phyloP scores from a whole-genome alignment of 2,329 filamentous ascomycete species.

The Fusarium penzigii region DNA sequence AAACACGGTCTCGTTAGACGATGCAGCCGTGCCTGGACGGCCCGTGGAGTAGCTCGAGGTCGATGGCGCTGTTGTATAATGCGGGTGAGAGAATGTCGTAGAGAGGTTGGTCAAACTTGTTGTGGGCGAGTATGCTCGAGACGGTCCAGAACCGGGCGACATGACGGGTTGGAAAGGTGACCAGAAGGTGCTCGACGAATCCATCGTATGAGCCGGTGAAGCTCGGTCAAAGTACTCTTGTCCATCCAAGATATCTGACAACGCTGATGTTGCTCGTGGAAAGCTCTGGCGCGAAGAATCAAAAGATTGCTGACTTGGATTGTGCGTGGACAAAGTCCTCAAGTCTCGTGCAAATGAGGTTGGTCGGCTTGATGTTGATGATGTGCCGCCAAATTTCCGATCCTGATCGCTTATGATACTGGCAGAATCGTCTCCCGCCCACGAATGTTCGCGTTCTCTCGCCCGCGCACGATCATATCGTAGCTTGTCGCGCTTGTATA shows the following conservation, averaged over 20 bases:
- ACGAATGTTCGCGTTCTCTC: slow-evolving; percentile 49
- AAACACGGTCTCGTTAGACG: slow-evolving; percentile 67
- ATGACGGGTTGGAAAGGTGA: slow-evolving; percentile 76
- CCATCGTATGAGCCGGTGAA: slow-evolving; percentile 70
- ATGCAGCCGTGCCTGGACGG: slow-evolving; percentile 66
- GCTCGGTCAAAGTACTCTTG: slow-evolving; percentile 70
- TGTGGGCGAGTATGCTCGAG: slow-evolving; percentile 61
- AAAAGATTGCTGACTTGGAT: slow-evolving; percentile 68
- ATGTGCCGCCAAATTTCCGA: slow-evolving; percentile 43
- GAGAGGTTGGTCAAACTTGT: slow-evolving; percentile 62
- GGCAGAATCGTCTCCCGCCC: slow-evolving; percentile 49
- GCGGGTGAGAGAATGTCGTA: slow-evolving; percentile 47
- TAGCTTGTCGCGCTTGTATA: slow-evolving; percentile 77
- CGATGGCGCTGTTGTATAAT: slow-evolving; percentile 44
- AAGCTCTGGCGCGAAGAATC: slow-evolving; percentile 67
- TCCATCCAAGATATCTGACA: slow-evolving; percentile 68
- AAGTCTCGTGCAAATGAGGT: slow-evolving; percentile 58
- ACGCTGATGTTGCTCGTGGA: slow-evolving; percentile 56
- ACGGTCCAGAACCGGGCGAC: slow-evolving; percentile 61
- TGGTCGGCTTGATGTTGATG: slow-evolving; percentile 42
- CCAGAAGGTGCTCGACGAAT: slow-evolving; percentile 83
- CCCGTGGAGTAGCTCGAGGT: slow-evolving; percentile 50
- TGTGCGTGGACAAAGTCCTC: slow-evolving; percentile 59
- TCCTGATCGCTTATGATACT: slow-evolving; percentile 59
- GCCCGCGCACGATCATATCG: slow-evolving; percentile 51